A percentile compares a stretch with the other conserved stretches of the same genome.
These are phyloP conservation scores for Boletus edulis DNA, from an alignment of 768 basidiomycete genomes.

Conservation along the genomic window DNA sequence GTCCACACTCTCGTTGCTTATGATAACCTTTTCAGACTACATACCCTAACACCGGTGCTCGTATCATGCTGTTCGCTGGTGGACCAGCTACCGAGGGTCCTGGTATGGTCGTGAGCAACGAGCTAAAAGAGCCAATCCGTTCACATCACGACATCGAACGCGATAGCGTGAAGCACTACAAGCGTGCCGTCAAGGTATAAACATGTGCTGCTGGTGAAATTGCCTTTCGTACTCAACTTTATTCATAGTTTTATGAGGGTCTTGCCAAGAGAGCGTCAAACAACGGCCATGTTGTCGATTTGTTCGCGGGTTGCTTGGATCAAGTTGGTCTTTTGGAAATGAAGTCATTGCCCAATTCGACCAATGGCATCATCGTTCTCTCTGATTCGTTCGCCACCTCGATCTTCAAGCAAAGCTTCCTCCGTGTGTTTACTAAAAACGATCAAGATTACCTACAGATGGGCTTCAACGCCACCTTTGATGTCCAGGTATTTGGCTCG, in stretches of 20 bases:
- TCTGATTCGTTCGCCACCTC: slow-evolving; percentile 97
- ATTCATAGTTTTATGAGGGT: slow-evolving; percentile 84
- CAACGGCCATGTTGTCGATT: slow-evolving; percentile 92
- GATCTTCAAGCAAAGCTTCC: slow-evolving; percentile 98
- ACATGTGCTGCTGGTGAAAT: not conserved
- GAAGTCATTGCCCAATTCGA: slow-evolving; percentile 93
- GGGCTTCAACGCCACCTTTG: slow-evolving; percentile 99
- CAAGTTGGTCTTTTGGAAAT: slow-evolving; percentile 98
- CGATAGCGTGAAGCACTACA: slow-evolving; percentile 95
- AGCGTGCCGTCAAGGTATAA: slow-evolving; percentile 89
- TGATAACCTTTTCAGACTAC: slow-evolving; percentile 49
- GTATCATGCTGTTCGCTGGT: slow-evolving; percentile 95
- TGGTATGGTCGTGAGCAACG: slow-evolving; percentile 93
- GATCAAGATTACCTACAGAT: slow-evolving; percentile 89
- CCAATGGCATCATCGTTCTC: slow-evolving; percentile 93
- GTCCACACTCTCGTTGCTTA: not conserved
- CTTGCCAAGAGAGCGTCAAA: slow-evolving; percentile 90
- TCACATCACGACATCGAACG: slow-evolving; percentile 99
- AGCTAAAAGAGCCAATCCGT: slow-evolving; percentile 95
- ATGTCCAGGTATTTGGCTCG: slow-evolving; percentile 70
- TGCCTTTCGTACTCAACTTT: not conserved
- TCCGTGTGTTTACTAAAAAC: slow-evolving; percentile 89
- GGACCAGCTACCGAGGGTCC: slow-evolving; percentile 97
- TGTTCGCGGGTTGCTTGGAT: slow-evolving; percentile 96
- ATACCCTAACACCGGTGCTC: slow-evolving; percentile 93